Base-by-base conservation (phyloP, 768 basidiomycete species). In the Suillus variegatus region DNA sequence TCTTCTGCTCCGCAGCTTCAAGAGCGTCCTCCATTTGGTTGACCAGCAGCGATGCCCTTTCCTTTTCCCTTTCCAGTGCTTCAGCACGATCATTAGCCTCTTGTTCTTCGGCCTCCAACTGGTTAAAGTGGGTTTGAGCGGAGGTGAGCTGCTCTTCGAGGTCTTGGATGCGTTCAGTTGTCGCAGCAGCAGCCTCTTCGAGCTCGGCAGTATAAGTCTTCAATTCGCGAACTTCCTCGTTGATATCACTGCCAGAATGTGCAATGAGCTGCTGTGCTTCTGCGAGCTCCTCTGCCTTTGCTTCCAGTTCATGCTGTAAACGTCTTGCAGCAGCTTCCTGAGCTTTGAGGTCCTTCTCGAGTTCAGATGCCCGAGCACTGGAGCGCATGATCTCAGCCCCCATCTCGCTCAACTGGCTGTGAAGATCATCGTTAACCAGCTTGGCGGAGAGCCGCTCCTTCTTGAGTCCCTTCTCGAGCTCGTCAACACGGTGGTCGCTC, bases 21-120 rank as follows among this genome's bases (percentile, higher is more conserved):
- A 95, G 76, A 0, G 92, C 93, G 2, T 89, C 85, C 68, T 94
- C 89, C 82, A 93, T 81, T 73, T 93, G 90, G 52, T 81, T 77
- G 22, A 81, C 85, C 3, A 89, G 80, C 69, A 89, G 85, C 18
- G 81, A 77, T 12, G 86, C 81, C 40, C 85, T 81, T 54, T 85
- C 79, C 0, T 78, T 78, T 47, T 88, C 87, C 10, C 77, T 82
- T 62, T 87, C 84, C 6, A 89, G 79, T 60, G 80, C 78, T 60
- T 86, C 82, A 56, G 83, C 72, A 61, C 83, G 82, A 57, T 86
- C 81, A 18, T 78, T 77, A 22, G 81, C 80, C 56, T 86, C 80
- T 47, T 84, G 83, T 63, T 82, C 82, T 32, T 83, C 80, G 5
- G 75, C 71, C 12, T 80, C 79, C 64, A 85, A 71, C 28, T 78